Percentiles rank a stretch among this genome's conserved stretches.
Evolutionary conservation across 2,329 filamentous ascomycete species (phyloP).

Genomic region (Penicillium paneum): DNA sequence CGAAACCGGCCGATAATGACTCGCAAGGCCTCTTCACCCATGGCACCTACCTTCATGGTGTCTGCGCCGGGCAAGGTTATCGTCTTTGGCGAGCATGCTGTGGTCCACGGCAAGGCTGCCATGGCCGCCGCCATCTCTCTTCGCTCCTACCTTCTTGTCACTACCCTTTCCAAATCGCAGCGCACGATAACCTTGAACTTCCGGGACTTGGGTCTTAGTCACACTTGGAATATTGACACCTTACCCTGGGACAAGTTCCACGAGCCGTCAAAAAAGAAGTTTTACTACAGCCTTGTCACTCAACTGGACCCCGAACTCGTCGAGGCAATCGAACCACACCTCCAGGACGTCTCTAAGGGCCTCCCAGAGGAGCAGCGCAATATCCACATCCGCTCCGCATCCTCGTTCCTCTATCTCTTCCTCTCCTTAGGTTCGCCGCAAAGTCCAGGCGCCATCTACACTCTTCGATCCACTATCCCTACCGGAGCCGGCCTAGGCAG

Average conservation of each 20-base stretch:
- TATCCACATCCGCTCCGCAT: slow-evolving; percentile 77
- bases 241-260: slow-evolving; percentile 84
- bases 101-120: slow-evolving; percentile 95
- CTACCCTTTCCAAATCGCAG: slow-evolving; percentile 86
- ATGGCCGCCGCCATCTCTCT: slow-evolving; percentile 94
- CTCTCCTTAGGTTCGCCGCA: slow-evolving; percentile 77
- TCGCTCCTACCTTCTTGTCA: slow-evolving; percentile 93
- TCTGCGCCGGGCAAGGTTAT: slow-evolving; percentile 98
- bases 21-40: slow-evolving; percentile 52
- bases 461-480: slow-evolving; percentile 87
- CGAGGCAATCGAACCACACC: slow-evolving; percentile 74
- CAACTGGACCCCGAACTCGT: slow-evolving; percentile 79
- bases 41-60: slow-evolving; percentile 92
- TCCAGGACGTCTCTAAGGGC: slow-evolving; percentile 65
- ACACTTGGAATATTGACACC: slow-evolving; percentile 91
- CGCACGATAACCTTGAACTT: slow-evolving; percentile 85
- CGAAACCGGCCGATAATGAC: slow-evolving; percentile 18
- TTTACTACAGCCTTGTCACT: slow-evolving; percentile 87
- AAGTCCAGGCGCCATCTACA: slow-evolving; percentile 81
- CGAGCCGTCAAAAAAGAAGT: slow-evolving; percentile 81
- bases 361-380: slow-evolving; percentile 71
- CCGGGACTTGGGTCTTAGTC: slow-evolving; percentile 81
- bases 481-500: slow-evolving; percentile 88
- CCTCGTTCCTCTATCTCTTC: slow-evolving; percentile 88
- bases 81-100: slow-evolving; percentile 94